Evolutionary conservation across 345 rosid species (phyloP), one percentile per base, ranked within the genome.

Genomic region (Toxicodendron radicans): DNA sequence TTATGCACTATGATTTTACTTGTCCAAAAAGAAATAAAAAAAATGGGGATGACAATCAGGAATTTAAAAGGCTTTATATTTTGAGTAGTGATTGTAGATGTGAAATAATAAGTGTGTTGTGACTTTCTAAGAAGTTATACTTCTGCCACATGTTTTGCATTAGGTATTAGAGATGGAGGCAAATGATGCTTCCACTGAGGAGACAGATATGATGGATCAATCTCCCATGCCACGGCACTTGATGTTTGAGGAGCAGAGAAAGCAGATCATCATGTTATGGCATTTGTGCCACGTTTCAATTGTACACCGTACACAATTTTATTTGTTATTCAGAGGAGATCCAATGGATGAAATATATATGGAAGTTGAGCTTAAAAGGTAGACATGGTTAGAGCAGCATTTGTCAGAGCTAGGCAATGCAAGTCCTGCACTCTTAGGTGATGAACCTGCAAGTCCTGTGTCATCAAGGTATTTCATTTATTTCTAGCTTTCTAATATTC

Each of bases 321-420:
- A 86, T 79, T 78, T 90, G 87, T 52, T 95, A 49, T 95, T 95
- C 77, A 83, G 77, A 76, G 97, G 99, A 78, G 97, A 95, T 10
- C 89, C 90, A 10, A 79, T 89, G 5, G 97, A 95, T 77, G 89
- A 91, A 83, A 92, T 95, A 73, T 95, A 95, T 70, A 82, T 95
- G 88, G 99, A 95, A 78, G 99, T 92, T 12, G 99, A 95, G 84
- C 90, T 91, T 23, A 82, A 88, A 49, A 88, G 99, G 76, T 76
- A 90, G 81, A 87, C 95, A 64, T 95, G 97, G 95, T 76, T 95
- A 80, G 99, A 95, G 80, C 97, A 92, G 76, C 97, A 95, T 65
- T 80, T 95, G 21, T 95, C 97, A 0, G 97, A 95, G 81, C 89
- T 95, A 12, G 99, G 99, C 67, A 95, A 95, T 70, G 99, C 99